These are phyloP conservation scores for Mariannaea sp. DNA, from an alignment of 2,329 filamentous ascomycete species.

Conservation along the genomic window DNA sequence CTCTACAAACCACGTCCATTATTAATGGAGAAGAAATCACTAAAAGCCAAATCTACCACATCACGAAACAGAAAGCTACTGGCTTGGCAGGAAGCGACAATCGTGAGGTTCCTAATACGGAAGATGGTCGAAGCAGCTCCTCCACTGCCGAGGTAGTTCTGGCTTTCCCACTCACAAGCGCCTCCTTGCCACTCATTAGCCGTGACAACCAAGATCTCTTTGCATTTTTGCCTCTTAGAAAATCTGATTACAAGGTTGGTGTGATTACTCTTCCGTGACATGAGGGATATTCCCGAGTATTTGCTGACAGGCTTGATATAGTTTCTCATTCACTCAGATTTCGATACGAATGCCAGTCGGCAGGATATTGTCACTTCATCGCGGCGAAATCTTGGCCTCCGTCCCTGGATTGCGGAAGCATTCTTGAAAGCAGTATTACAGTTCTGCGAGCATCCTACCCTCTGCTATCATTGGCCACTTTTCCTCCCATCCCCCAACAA, in stretches of 20 bases:
- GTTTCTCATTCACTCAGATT: constrained; percentile 30
- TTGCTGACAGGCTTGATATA: constrained; percentile 1
- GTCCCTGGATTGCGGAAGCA: background rate
- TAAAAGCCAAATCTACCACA: constrained; percentile 15
- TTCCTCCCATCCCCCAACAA: constrained; percentile 17
- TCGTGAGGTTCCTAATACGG: constrained; percentile 7
- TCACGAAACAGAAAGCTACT: constrained; percentile 4
- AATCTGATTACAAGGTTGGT: constrained; percentile 16
- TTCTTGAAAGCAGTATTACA: constrained; percentile 13
- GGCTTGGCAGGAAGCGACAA: constrained; percentile 20
- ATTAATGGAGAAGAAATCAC: fast-evolving
- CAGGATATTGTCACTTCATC: constrained; percentile 22
- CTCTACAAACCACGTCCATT: constrained; percentile 6
- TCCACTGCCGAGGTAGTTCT: constrained; percentile 23
- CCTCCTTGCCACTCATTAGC: background rate
- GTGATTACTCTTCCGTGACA: background rate
- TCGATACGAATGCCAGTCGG: constrained; percentile 22
- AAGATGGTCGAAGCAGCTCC: background rate
- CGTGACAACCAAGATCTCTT: constrained; percentile 20
- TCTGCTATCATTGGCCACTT: constrained; percentile 20
- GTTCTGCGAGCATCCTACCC: constrained; percentile 24
- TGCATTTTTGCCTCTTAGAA: constrained; percentile 19
- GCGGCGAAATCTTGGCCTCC: constrained; percentile 13
- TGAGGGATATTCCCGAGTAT: background rate
- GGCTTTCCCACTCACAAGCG: constrained; percentile 20